Percentiles rank a stretch among this genome's conserved stretches.
phyloP scores from a whole-genome alignment of 176 grass and related monocot genomes.

The Carex scoparia region DNA sequence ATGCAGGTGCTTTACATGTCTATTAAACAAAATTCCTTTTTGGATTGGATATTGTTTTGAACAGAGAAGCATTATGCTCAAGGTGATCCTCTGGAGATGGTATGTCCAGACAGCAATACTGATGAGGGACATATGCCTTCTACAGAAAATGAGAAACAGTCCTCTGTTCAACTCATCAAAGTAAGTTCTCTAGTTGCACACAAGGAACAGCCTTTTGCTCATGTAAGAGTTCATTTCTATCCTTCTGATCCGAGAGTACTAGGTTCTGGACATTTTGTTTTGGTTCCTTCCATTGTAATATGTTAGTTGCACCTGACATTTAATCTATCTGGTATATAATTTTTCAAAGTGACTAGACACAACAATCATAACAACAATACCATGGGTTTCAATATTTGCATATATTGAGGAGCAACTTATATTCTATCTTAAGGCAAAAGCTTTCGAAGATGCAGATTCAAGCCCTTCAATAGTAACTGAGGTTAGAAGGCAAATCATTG shows the following conservation, averaged over 20 bases:
- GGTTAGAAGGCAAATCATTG: neutral
- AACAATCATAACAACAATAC: neutral
- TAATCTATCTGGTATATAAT: neutral
- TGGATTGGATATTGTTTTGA: neutral
- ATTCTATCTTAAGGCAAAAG: neutral
- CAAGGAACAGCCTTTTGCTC: neutral
- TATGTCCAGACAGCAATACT: neutral
- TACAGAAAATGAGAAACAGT: conserved; percentile 8
- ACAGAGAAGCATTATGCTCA: neutral
- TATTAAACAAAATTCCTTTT: neutral
- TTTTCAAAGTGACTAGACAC: neutral
- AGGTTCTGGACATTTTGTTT: neutral
- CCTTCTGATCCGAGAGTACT: neutral
- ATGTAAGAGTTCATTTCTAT: neutral
- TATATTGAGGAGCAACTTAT: neutral
- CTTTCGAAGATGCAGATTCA: neutral
- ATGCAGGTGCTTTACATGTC: neutral
- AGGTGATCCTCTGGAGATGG: neutral
- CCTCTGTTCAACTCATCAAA: neutral
- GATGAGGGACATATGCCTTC: neutral
- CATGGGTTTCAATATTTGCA: neutral
- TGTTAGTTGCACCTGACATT: neutral
- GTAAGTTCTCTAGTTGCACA: neutral
- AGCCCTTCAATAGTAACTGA: neutral
- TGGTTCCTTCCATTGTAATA: neutral